Evolutionary conservation across 306 rosid genomes (phyloP).

Genomic region (Vicia villosa): DNA sequence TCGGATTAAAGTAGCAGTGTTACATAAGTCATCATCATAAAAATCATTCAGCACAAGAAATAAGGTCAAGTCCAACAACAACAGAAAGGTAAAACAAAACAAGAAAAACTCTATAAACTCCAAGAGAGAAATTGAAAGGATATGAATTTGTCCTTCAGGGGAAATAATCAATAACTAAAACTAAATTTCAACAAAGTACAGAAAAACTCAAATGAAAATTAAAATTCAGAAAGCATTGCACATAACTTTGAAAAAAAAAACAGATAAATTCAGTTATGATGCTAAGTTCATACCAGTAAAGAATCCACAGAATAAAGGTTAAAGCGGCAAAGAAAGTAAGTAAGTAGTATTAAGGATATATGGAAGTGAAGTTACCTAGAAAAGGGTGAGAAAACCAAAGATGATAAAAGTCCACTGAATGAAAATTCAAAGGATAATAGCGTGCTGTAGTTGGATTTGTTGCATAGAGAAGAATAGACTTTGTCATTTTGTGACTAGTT

Average conservation of each 20-base stretch:
- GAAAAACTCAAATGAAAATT: constrained; percentile 13
- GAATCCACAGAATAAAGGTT: background rate
- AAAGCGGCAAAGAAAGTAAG: background rate
- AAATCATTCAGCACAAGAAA: background rate
- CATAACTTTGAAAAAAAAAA: constrained; percentile 9
- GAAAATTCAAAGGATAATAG: constrained; percentile 16
- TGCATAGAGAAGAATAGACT: no score
- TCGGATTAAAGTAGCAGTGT: no score
- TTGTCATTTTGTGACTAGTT: background rate
- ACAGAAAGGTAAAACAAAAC: constrained; percentile 13
- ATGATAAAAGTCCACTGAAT: background rate
- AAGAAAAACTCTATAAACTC: background rate
- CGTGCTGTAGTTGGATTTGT: background rate
- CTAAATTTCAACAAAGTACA: constrained; percentile 4
- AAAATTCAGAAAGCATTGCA: background rate
- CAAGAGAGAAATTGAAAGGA: background rate
- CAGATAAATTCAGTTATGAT: background rate
- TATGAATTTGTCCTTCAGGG: background rate
- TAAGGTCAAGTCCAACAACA: background rate
- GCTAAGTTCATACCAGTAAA: background rate
- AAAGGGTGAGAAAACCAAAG: constrained; percentile 22
- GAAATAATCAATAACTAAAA: background rate
- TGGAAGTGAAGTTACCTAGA: constrained; percentile 31
- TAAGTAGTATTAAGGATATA: background rate
- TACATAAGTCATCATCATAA: background rate